Percentiles rank a stretch among this genome's conserved stretches.
Evolutionary conservation across 1,284 basidiomycete genomes (phyloP).

Genomic region (Exobasidium rhododendri): DNA sequence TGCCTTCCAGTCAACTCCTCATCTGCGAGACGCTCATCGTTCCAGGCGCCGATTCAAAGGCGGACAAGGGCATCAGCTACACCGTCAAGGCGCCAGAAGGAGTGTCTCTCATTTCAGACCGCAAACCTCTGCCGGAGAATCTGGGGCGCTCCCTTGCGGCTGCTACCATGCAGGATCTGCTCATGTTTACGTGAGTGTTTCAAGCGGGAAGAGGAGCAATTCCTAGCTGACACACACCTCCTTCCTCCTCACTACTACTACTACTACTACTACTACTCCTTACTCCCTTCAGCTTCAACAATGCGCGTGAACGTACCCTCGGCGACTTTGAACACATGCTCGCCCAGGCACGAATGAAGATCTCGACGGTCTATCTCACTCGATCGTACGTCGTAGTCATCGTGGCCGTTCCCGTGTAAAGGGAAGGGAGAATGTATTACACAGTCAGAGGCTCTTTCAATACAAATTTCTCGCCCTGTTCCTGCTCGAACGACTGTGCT

Average conservation of each 20-base stretch:
- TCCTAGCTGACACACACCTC: no score
- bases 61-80: not conserved
- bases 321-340: not conserved
- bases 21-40: not conserved
- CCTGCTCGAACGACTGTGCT: not conserved
- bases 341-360: not conserved
- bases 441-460: not conserved
- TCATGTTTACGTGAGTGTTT: not conserved
- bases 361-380: not conserved
- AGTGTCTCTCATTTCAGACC: not conserved
- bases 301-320: not conserved
- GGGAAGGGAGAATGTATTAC: not conserved
- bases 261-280: not conserved
- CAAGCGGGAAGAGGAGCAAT: no score
- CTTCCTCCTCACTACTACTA: not conserved
- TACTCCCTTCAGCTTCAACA: not conserved
- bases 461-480: not conserved
- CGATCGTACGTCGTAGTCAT: not conserved
- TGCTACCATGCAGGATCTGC: not conserved
- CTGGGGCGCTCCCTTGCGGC: not conserved
- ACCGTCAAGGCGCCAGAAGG: not conserved
- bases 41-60: not conserved
- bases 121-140: not conserved
- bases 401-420: not conserved
- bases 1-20: not conserved